A percentile compares a stretch with the other conserved stretches of the same genome.
Evolutionary conservation across 2,329 filamentous ascomycete species (phyloP).

Genomic region (Paecilomyces dactylethromorphus): DNA sequence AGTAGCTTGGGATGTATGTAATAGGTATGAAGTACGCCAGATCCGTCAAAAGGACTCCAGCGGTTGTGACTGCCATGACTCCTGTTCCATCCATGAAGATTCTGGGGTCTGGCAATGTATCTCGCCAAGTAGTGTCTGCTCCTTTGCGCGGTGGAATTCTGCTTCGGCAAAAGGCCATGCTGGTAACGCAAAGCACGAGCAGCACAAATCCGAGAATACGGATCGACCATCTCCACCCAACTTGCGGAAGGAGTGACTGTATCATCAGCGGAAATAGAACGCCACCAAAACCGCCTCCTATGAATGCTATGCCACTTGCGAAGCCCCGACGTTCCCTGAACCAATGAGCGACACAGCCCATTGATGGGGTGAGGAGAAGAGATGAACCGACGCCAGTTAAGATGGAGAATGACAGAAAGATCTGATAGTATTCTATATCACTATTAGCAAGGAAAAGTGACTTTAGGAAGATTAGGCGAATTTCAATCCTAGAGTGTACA

Average conservation of each 20-base stretch:
- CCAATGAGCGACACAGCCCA: slow-evolving; percentile 27
- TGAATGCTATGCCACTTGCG: slow-evolving; percentile 28
- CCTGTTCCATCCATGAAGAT: slow-evolving; percentile 13
- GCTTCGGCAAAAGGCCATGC: slow-evolving; percentile 8
- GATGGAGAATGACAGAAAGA: slow-evolving; percentile 34
- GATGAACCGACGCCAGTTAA: slow-evolving; percentile 33
- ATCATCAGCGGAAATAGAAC: slow-evolving; percentile 26
- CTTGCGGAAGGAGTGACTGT: slow-evolving; percentile 16
- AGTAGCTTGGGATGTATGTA: slow-evolving; percentile 20
- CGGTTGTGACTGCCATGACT: slow-evolving; percentile 10
- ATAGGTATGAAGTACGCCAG: slow-evolving; percentile 20
- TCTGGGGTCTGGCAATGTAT: slow-evolving; percentile 11
- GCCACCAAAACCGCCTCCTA: slow-evolving; percentile 24
- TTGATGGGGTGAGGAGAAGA: slow-evolving; percentile 29
- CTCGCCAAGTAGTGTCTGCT: slow-evolving; percentile 9
- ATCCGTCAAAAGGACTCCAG: slow-evolving; percentile 18
- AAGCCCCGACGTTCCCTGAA: slow-evolving; percentile 26
- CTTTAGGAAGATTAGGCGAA: not conserved
- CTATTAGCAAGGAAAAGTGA: too few relatives aligned
- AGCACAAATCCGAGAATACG: slow-evolving; percentile 34
- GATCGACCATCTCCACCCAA: slow-evolving; percentile 28
- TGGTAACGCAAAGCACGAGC: slow-evolving; percentile 22
- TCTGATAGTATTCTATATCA: slow-evolving; percentile 33
- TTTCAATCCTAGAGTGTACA: not conserved
- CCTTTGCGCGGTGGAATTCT: slow-evolving; percentile 7